Percentiles rank a stretch among this genome's conserved stretches.
phyloP scores from a whole-genome alignment of 805 yeast genomes.

The Candida maltosa region DNA sequence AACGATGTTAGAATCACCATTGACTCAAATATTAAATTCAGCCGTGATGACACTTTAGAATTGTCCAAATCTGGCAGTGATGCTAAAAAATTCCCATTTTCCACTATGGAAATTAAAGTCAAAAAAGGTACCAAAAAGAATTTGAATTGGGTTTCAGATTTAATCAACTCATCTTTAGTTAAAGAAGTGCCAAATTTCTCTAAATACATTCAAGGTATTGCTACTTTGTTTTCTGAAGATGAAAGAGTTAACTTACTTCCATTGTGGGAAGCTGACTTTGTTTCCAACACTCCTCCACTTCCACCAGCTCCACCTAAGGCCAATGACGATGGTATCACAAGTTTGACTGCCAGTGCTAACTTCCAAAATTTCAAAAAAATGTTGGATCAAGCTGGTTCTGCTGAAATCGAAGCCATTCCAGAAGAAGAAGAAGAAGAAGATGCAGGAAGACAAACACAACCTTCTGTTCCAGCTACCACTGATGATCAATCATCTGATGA shows the following conservation, averaged over 20 bases:
- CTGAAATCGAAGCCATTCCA: constrained; percentile 25
- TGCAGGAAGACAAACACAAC: constrained; percentile 5
- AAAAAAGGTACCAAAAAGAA: constrained; percentile 30
- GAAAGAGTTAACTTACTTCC: constrained; percentile 89
- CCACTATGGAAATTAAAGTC: constrained; percentile 83
- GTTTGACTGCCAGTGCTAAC: constrained; percentile 35
- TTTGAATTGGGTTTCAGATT: constrained; percentile 78
- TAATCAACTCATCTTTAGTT: constrained; percentile 69
- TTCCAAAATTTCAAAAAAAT: constrained; percentile 38
- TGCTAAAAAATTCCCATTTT: constrained; percentile 74
- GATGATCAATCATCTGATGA: constrained; percentile 25
- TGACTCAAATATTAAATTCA: constrained; percentile 82
- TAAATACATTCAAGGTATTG: constrained; percentile 89
- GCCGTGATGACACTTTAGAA: constrained; percentile 90
- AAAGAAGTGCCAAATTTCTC: constrained; percentile 94
- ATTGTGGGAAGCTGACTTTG: constrained; percentile 80
- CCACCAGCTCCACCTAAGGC: constrained; percentile 71
- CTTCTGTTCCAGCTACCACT: constrained; percentile 10
- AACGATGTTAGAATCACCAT: constrained; percentile 86
- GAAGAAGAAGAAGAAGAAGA: constrained; percentile 11
- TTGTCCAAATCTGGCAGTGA: constrained; percentile 76
- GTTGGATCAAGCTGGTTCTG: constrained; percentile 26
- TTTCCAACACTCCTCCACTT: constrained; percentile 58
- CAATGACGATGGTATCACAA: constrained; percentile 5
- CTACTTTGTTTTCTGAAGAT: constrained; percentile 82